Percentiles rank a stretch among this genome's conserved stretches.
These are phyloP conservation scores for Monilinia aucupariae DNA, from an alignment of 2,329 filamentous ascomycete genomes.

Conservation along the genomic window DNA sequence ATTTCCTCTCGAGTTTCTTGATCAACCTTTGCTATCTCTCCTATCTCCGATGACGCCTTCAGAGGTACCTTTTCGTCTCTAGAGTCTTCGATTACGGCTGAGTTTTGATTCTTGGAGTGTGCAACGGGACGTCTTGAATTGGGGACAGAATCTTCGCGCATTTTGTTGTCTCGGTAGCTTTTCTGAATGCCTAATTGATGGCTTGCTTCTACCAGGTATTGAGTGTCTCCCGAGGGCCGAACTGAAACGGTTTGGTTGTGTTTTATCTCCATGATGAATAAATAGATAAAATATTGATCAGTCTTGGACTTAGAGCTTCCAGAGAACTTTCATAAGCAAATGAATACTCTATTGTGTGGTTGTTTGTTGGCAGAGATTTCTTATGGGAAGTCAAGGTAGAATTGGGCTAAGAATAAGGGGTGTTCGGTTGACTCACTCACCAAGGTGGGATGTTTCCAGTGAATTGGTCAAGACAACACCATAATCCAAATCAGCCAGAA, in stretches of 20 bases:
- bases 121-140: neutral
- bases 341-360: too few relatives aligned
- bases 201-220: neutral
- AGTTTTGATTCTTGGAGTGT: neutral
- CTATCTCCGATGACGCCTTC: neutral
- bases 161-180: neutral
- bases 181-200: neutral
- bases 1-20: neutral
- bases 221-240: neutral
- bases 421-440: neutral
- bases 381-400: neutral
- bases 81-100: neutral
- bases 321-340: neutral
- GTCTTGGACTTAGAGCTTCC: neutral
- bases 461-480: neutral
- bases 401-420: neutral
- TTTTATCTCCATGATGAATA: neutral
- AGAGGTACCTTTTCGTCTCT: neutral
- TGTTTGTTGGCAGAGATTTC: neutral
- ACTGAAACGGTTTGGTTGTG: neutral
- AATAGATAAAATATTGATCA: neutral
- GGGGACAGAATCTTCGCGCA: neutral
- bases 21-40: neutral
- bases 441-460: neutral
- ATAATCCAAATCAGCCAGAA: neutral